phyloP scores from a whole-genome alignment of 2,329 filamentous ascomycete genomes.

The Nemania serpens region DNA sequence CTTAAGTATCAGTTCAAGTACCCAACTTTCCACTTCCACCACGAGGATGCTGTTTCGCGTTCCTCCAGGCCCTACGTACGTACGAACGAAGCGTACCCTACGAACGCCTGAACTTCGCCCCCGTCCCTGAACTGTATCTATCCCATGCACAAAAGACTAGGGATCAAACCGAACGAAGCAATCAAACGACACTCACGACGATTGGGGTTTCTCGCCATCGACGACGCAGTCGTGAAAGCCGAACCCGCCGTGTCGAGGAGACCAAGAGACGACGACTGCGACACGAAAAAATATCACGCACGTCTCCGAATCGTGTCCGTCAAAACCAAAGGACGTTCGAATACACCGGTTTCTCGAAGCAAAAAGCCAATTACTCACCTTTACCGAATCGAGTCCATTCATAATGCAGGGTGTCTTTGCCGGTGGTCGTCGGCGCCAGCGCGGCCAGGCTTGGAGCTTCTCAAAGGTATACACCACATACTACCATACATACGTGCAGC shows the following conservation, averaged over 20 bases:
- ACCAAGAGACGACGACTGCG: constrained; percentile 1
- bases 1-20: too few species aligned
- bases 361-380: neutral
- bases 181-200: neutral
- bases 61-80: neutral
- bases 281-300: constrained; percentile 22
- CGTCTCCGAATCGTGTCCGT: neutral
- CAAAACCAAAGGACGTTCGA: neutral
- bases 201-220: neutral
- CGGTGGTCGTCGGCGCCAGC: constrained; percentile 29
- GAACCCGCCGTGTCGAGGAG: neutral
- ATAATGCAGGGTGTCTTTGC: constrained; percentile 36
- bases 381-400: constrained; percentile 7
- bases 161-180: neutral
- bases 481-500: too few species aligned
- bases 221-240: neutral
- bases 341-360: constrained; percentile 18
- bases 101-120: constrained; percentile 9
- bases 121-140: constrained; percentile 2
- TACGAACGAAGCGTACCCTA: constrained; percentile 6
- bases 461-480: constrained; percentile 33
- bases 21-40: too few species aligned
- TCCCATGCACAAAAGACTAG: neutral
- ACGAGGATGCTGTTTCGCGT: constrained; percentile 11
- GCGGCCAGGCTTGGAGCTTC: constrained; percentile 35